Conservation (phyloP, 176 grass and related monocot species). For the Leersia perrieri region DNA sequence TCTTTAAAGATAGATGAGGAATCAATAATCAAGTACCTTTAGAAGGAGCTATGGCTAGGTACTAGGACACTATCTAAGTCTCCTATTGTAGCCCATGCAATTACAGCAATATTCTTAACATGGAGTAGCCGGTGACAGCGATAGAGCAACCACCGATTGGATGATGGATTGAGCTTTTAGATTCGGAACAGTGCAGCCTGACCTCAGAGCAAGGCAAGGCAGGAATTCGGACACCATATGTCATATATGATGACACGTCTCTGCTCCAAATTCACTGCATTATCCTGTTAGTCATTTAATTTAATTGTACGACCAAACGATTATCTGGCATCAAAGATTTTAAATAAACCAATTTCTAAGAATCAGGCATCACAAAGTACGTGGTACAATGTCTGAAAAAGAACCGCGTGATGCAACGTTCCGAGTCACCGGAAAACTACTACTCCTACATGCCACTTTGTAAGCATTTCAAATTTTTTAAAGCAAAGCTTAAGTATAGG, state of each 20-base stretch:
- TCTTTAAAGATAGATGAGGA: not conserved
- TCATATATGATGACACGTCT: not conserved
- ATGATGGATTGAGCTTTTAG: not conserved
- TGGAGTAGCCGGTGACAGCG: not conserved
- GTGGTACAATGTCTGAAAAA: not conserved
- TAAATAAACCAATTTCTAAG: not conserved
- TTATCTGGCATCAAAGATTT: not conserved
- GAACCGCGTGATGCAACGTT: not conserved
- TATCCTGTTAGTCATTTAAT: not conserved
- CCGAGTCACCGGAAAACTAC: too few relatives aligned
- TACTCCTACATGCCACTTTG: too few relatives aligned
- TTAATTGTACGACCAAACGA: not conserved
- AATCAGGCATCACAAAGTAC: not conserved
- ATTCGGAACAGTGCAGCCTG: not conserved
- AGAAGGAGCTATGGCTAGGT: not conserved
- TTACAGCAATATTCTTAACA: not conserved
- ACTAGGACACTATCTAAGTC: not conserved
- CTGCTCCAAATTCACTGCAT: not conserved
- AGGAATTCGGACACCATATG: not conserved
- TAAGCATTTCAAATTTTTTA: too few relatives aligned
- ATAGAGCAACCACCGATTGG: slow-evolving; percentile 26
- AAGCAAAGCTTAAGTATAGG: too few relatives aligned
- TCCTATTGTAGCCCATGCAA: not conserved
- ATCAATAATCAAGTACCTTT: not conserved
- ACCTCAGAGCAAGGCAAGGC: not conserved